A percentile compares a stretch with the other conserved stretches of the same genome.
phyloP scores from a whole-genome alignment of 2,329 filamentous ascomycete genomes.

The Lasiodiplodia citricola region DNA sequence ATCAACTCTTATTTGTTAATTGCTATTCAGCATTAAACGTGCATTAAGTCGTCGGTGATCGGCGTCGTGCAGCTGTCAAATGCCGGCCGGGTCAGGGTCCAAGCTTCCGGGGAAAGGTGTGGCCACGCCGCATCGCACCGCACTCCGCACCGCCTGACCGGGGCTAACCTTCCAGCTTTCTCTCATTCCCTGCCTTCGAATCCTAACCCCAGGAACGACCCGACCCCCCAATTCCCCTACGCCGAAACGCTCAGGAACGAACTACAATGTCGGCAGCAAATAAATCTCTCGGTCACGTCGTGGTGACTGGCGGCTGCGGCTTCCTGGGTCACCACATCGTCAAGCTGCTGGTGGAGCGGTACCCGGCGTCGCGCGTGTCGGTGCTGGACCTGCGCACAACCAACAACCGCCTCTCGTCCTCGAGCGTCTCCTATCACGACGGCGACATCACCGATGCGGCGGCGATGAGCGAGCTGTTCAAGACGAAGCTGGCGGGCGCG shows the following conservation, averaged over 20 bases:
- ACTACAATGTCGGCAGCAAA: neutral
- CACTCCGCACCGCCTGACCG: constrained; percentile 5
- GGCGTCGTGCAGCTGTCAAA: neutral
- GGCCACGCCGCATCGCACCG: constrained; percentile 9
- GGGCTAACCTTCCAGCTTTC: neutral
- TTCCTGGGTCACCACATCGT: constrained; percentile 60
- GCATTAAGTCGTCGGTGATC: neutral
- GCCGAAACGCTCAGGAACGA: neutral
- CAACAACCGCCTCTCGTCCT: constrained; percentile 45
- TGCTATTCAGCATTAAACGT: neutral
- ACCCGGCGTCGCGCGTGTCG: constrained; percentile 51
- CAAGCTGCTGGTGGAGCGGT: constrained; percentile 48
- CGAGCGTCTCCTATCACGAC: constrained; percentile 55
- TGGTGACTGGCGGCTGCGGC: constrained; percentile 58
- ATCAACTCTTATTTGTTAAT: neutral
- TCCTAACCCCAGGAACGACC: neutral
- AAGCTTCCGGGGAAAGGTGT: constrained; percentile 8
- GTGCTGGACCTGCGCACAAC: constrained; percentile 55
- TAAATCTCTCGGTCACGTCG: constrained; percentile 50
- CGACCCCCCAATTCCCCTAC: neutral
- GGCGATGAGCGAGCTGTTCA: constrained; percentile 49
- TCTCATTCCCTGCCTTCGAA: too few relatives aligned
- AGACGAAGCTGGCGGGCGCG: constrained; percentile 45
- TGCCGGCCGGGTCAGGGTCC: constrained; percentile 7
- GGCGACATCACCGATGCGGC: constrained; percentile 56